Evolutionary conservation across 257 asterid genomes (phyloP), one percentile per base, ranked within the genome.

Genomic region (Solanum tacnaense): DNA sequence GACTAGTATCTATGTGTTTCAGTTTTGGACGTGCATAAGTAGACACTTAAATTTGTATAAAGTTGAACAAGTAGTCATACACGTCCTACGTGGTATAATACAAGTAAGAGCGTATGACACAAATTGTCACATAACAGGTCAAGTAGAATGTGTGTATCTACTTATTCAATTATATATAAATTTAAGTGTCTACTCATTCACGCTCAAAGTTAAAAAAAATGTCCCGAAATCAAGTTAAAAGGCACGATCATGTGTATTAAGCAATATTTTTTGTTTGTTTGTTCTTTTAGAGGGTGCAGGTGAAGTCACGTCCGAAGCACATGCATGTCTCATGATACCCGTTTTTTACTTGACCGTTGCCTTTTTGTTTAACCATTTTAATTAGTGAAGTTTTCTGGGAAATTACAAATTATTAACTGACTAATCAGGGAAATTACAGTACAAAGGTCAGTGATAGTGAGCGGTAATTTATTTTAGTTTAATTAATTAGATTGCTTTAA

Each of bases 221-320:
- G 0, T 62, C 2, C 12, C 6, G 1, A 2, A 62, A 62, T 11
- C 3, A 62, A 65, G 13, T 10, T n/a, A 5, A 65, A 65, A 10
- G 31, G 3, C 7, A n/a, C 1, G 7, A 5, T 62, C 7, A 23
- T 1, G 13, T 3, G 31, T 9, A 62, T n/a, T n/a, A 18, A 16
- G 23, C 0, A 2, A 58, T 58, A 3, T 62, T 23, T 23, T 23
- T 9, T 4, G 13, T 4, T 9, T 62, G 29, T 62, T 62, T 56
- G 65, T 56, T 76, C 25, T 65, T 39, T 68, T 78, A 91, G 75
- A 41, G 9, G 49, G 88, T 86, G 83, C 29, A 72, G n/a, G 75
- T 36, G 87, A 75, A 27, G 91, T 88, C 95, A 88, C 92, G 96
- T 87, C 49, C 84, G 68, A 75, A 16, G 92, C 98, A 94, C 98